These are phyloP conservation scores for Oryza glumipatula DNA, from an alignment of 176 grass and related monocot species.

Conservation along the genomic window DNA sequence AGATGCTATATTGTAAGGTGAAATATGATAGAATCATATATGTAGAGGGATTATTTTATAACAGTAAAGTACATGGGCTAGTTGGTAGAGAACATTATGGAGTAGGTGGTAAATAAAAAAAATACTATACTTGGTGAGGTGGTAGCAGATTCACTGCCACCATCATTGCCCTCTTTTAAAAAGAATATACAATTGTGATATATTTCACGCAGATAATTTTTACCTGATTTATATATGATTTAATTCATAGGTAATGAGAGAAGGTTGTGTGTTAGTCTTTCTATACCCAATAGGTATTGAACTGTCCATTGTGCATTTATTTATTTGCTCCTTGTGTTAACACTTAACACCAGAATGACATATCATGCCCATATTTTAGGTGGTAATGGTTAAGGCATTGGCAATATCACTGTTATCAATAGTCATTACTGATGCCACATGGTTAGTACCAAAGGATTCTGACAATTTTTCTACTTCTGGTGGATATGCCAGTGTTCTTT, in stretches of 20 bases:
- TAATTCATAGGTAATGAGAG: neutral
- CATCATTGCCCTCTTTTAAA: too few relatives aligned
- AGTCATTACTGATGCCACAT: neutral
- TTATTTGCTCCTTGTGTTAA: neutral
- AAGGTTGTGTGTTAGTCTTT: constrained; percentile 11
- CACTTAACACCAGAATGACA: neutral
- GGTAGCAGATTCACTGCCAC: too few relatives aligned
- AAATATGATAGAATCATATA: too few relatives aligned
- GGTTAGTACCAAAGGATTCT: constrained; percentile 3
- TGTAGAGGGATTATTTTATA: too few relatives aligned
- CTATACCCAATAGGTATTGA: neutral
- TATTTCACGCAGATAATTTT: neutral
- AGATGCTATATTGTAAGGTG: too few relatives aligned
- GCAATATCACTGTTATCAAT: neutral
- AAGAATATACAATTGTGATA: neutral
- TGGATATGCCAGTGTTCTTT: neutral
- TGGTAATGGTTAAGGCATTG: neutral
- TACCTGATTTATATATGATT: neutral
- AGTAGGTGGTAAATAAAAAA: too few relatives aligned
- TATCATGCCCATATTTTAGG: neutral
- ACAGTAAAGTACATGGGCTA: too few relatives aligned
- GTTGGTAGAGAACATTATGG: too few relatives aligned
- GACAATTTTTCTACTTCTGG: neutral
- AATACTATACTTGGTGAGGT: too few relatives aligned
- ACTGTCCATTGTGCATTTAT: neutral